Conservation (phyloP, 345 rosid species). For the Noccaea bulbosa region DNA sequence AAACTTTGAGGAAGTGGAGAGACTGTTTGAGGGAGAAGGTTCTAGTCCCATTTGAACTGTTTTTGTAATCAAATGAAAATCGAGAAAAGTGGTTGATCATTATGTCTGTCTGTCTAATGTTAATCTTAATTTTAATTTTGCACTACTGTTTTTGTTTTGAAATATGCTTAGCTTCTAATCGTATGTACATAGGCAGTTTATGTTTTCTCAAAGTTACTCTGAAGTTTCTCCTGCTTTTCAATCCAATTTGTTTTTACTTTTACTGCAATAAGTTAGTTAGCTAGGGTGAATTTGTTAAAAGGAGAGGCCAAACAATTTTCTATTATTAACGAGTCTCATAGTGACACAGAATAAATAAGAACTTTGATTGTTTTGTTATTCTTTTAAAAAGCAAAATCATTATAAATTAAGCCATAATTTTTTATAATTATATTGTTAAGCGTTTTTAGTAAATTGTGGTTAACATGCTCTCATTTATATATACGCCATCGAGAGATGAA, state of each 20-base stretch:
- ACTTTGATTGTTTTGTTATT: no score
- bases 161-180: constrained; percentile 23
- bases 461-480: neutral
- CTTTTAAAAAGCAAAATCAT: no score
- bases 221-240: constrained; percentile 16
- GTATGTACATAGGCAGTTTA: constrained; percentile 66
- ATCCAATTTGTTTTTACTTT: neutral
- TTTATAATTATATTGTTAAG: neutral
- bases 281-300: neutral
- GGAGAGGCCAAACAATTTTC: neutral
- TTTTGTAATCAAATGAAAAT: constrained; percentile 47
- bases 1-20: constrained; percentile 20
- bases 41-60: constrained; percentile 43
- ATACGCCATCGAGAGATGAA: constrained; percentile 11
- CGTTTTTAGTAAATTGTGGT: constrained; percentile 1
- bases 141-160: constrained; percentile 35
- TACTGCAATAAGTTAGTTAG: neutral
- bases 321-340: no score
- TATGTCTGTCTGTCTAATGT: constrained; percentile 41
- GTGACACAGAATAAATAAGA: no score
- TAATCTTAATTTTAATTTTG: constrained; percentile 43
- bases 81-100: constrained; percentile 26
- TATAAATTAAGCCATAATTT: neutral
- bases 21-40: constrained; percentile 37
- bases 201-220: constrained; percentile 29